Percentiles rank a stretch among this genome's conserved stretches.
Evolutionary conservation across 495 filamentous ascomycete genomes (phyloP).

Genomic region (Daldinia caldariorum): DNA sequence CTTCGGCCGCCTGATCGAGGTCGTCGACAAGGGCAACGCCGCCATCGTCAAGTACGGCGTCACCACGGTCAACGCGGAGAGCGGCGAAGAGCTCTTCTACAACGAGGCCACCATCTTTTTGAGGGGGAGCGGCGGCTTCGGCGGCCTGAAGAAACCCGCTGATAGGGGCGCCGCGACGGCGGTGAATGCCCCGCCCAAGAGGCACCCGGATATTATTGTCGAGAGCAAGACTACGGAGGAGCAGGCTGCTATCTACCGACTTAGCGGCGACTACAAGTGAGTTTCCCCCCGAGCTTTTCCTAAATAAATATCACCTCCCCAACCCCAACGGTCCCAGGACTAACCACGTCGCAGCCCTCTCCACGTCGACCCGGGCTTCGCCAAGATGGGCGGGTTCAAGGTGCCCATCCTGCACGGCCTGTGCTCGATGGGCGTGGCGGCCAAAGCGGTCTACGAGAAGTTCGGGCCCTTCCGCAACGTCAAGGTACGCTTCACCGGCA

Average conservation of each 20-base stretch:
- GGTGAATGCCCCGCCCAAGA: slow-evolving; percentile 78
- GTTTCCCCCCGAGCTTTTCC: slow-evolving; percentile 14
- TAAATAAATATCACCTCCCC: not conserved
- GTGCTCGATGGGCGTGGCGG: slow-evolving; percentile 92
- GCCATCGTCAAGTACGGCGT: slow-evolving; percentile 83
- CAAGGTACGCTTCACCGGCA: slow-evolving; percentile 95
- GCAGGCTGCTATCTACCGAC: slow-evolving; percentile 93
- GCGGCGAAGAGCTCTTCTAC: slow-evolving; percentile 92
- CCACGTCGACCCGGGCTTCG: slow-evolving; percentile 94
- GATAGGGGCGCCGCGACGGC: slow-evolving; percentile 82
- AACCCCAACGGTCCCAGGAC: not conserved
- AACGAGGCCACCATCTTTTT: slow-evolving; percentile 94
- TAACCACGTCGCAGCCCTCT: slow-evolving; percentile 70
- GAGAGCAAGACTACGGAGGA: slow-evolving; percentile 93
- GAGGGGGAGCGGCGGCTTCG: slow-evolving; percentile 91
- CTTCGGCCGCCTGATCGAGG: slow-evolving; percentile 88
- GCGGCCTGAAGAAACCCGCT: slow-evolving; percentile 79
- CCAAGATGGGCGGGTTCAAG: slow-evolving; percentile 96
- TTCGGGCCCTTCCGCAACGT: slow-evolving; percentile 91
- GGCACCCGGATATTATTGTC: slow-evolving; percentile 79
- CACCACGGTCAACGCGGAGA: slow-evolving; percentile 81
- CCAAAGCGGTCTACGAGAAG: slow-evolving; percentile 86
- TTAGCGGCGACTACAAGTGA: slow-evolving; percentile 84
- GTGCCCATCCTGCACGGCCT: slow-evolving; percentile 93
- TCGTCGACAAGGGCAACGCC: slow-evolving; percentile 93